Evolutionary conservation across 2,329 filamentous ascomycete species (phyloP).

Genomic region (Cladophialophora bantiana): DNA sequence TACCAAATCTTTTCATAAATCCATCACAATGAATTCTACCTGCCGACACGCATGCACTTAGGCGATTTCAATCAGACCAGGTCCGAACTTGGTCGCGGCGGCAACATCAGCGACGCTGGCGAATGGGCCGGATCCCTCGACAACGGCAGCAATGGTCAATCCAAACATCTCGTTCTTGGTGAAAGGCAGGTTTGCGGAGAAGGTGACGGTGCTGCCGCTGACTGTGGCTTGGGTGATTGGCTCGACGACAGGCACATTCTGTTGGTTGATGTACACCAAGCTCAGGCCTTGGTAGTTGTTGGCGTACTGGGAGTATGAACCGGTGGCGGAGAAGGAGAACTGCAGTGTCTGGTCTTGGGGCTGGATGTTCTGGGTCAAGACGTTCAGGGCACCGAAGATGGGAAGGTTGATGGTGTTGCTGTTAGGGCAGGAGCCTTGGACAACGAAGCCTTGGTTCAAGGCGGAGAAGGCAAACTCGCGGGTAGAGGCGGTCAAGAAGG

Average conservation of each 20-base stretch:
- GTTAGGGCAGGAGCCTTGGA: constrained; percentile 64
- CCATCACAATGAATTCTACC: background rate
- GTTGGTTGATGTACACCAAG: constrained; percentile 51
- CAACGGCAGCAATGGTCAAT: constrained; percentile 50
- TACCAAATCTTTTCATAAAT: constrained; percentile 2
- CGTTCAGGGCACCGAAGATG: constrained; percentile 52
- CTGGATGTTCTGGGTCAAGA: constrained; percentile 37
- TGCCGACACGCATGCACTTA: background rate
- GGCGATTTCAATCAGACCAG: constrained; percentile 46
- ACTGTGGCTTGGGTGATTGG: constrained; percentile 41
- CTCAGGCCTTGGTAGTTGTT: constrained; percentile 43
- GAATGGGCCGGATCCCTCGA: constrained; percentile 44
- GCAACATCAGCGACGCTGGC: constrained; percentile 44
- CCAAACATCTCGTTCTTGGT: constrained; percentile 47
- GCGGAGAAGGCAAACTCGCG: constrained; percentile 70
- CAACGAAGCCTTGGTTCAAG: constrained; percentile 65
- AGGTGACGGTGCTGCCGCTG: constrained; percentile 35
- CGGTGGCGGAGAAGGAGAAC: constrained; percentile 54
- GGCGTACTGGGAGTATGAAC: constrained; percentile 30
- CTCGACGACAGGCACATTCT: constrained; percentile 48
- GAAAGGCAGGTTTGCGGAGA: constrained; percentile 48
- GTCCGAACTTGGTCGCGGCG: constrained; percentile 46
- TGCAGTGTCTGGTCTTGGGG: constrained; percentile 53
- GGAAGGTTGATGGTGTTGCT: constrained; percentile 59
- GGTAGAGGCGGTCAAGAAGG: constrained; percentile 70